Evolutionary conservation across 169 alveolate species (phyloP), one percentile per base, ranked within the genome.

Genomic region (Babesia gibsoni): DNA sequence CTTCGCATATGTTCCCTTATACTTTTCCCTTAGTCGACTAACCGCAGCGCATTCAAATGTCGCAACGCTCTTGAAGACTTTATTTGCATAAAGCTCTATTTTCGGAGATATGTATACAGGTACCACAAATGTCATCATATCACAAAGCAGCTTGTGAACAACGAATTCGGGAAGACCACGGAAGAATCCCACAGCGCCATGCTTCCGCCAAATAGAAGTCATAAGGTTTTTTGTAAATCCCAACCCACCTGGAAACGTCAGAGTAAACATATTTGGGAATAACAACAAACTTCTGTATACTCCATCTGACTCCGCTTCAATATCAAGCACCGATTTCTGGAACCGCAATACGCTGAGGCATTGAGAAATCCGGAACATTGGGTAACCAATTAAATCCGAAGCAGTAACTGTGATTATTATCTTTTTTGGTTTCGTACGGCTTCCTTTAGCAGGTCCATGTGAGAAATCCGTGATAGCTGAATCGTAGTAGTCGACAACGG

Each of bases 161-260:
- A 67, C 25, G 36, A 41, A 67, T 36, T 66, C 79, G 16, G 65
- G 68, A 32, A 77, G 43, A 57, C 81, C 74, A 4, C 73, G 74
- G 52, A 43, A 77, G 25, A 77, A 66, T 6, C 85, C 85, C 59
- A 45, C 10, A 23, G 58, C 37, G 5, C 85, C 85, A 10, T 77
- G 52, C 27, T 39, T 36, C 16, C 52, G 41, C 46, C 63, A 77
- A 8, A 53, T 29, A 3, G 79, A 65, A 20, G 37, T 35, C 43
- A 64, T 81, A 32, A 77, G 18, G 9, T 77, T 66, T n/a, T 35
- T 30, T n/a, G 35, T 39, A 2, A 41, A 66, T 32, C 16, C 5
- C 20, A 77, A 46, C 8, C 81, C 80, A n/a, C 22, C 1, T 0
- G 73, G 61, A 22, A 48, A 53, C 10, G 81, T 16, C 20, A 67